These are phyloP conservation scores for Neodidymelliopsis sp. DNA, from an alignment of 2,329 filamentous ascomycete species.

Conservation along the genomic window DNA sequence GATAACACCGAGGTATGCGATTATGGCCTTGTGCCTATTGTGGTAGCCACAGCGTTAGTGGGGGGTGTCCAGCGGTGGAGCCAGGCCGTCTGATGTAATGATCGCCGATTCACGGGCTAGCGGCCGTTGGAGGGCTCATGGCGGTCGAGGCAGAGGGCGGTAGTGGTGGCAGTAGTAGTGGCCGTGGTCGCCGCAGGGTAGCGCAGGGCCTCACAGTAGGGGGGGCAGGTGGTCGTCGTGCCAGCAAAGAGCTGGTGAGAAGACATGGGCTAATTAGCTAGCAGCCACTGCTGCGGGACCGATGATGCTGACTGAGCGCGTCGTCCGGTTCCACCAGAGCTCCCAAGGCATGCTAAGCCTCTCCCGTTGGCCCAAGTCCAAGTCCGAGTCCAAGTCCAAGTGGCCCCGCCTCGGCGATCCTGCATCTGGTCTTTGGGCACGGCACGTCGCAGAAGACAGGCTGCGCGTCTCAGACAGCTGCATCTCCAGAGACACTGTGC, in stretches of 20 bases:
- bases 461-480: not conserved
- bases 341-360: constrained; percentile 3
- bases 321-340: not conserved
- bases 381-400: not conserved
- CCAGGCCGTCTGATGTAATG: constrained; percentile 9
- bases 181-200: no score
- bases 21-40: no score
- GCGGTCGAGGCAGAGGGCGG: not conserved
- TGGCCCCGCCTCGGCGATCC: constrained; percentile 8
- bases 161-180: no score
- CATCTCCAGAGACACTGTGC: not conserved
- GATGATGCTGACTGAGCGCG: constrained; percentile 16
- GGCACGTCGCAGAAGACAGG: constrained; percentile 1
- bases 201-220: not conserved
- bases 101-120: not conserved
- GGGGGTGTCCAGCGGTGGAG: no score
- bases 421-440: not conserved
- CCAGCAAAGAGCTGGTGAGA: no score
- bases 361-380: not conserved
- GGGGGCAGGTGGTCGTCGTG: no score
- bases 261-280: no score
- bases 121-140: constrained; percentile 2
- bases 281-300: constrained; percentile 12
- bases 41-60: no score
- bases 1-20: no score